These are phyloP conservation scores for Backusella parvicylindrica DNA, from an alignment of 192 early-diverging fungal genomes.

Conservation along the genomic window DNA sequence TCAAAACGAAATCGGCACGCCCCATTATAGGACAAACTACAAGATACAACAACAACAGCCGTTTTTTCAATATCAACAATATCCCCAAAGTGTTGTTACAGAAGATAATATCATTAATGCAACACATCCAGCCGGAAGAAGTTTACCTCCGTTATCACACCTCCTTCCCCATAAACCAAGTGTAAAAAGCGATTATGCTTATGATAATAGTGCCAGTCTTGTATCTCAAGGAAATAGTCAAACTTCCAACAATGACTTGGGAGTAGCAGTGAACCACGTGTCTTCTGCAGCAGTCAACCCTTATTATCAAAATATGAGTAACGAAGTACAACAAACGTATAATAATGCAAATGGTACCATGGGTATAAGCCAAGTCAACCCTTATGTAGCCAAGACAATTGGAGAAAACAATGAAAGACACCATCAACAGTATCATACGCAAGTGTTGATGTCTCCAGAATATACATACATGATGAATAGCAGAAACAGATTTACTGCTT, in stretches of 20 bases:
- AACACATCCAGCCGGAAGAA: background rate
- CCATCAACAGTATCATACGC: background rate
- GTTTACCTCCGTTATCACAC: background rate
- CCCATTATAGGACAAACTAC: background rate
- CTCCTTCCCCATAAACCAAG: background rate
- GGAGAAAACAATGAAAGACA: background rate
- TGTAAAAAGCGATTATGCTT: background rate
- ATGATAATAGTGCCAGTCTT: background rate
- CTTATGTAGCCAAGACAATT: background rate
- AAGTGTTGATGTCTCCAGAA: background rate
- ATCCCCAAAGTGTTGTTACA: background rate
- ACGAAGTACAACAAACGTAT: background rate
- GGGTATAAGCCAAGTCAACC: background rate
- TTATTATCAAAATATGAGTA: background rate
- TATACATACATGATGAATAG: background rate
- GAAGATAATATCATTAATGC: background rate
- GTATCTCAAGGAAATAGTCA: background rate
- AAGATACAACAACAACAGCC: background rate
- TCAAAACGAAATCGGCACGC: background rate
- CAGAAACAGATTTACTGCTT: background rate
- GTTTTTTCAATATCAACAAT: background rate
- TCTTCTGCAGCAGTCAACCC: background rate
- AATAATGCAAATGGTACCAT: background rate
- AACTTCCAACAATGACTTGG: background rate
- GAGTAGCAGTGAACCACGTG: background rate